Percentiles rank a stretch among this genome's conserved stretches.
phyloP scores from a whole-genome alignment of 306 rosid genomes.

The Canavalia ensiformis region DNA sequence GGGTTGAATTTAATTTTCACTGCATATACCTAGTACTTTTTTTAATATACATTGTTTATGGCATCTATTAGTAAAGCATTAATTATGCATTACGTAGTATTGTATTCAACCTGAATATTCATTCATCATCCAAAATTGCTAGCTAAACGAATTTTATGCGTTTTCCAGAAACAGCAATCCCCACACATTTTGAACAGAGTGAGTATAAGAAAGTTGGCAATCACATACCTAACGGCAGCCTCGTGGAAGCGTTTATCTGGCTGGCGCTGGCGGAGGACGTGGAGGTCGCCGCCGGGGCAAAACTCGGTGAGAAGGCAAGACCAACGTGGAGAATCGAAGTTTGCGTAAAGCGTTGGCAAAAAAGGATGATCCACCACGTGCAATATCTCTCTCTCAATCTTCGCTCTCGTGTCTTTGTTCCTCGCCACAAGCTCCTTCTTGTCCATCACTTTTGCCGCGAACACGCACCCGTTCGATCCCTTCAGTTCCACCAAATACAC shows the following conservation, averaged over 20 bases:
- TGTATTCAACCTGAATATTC: neutral
- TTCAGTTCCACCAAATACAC: slow-evolving; percentile 65
- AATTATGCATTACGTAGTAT: too few relatives aligned
- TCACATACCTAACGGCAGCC: slow-evolving; percentile 56
- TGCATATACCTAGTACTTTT: too few relatives aligned
- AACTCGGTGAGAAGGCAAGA: slow-evolving; percentile 63
- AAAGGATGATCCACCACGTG: slow-evolving; percentile 64
- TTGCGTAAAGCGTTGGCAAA: slow-evolving; percentile 59
- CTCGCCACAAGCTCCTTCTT: slow-evolving; percentile 55
- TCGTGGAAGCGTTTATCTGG: slow-evolving; percentile 54
- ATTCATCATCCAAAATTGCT: neutral
- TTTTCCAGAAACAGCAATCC: too few relatives aligned
- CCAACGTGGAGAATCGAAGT: slow-evolving; percentile 56
- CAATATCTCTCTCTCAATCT: slow-evolving; percentile 58
- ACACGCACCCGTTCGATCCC: slow-evolving; percentile 50
- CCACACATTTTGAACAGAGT: too few relatives aligned
- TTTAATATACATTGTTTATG: too few relatives aligned
- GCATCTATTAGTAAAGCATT: too few relatives aligned
- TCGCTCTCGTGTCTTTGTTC: slow-evolving; percentile 57
- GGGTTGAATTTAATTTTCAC: too few relatives aligned
- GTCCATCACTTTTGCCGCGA: slow-evolving; percentile 73
- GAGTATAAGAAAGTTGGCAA: neutral
- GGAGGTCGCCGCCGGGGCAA: slow-evolving; percentile 71
- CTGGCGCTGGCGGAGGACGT: slow-evolving; percentile 64
- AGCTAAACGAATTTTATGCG: too few relatives aligned